These are phyloP conservation scores for Alternaria ethzedia DNA, from an alignment of 2,329 filamentous ascomycete species.

Conservation along the genomic window DNA sequence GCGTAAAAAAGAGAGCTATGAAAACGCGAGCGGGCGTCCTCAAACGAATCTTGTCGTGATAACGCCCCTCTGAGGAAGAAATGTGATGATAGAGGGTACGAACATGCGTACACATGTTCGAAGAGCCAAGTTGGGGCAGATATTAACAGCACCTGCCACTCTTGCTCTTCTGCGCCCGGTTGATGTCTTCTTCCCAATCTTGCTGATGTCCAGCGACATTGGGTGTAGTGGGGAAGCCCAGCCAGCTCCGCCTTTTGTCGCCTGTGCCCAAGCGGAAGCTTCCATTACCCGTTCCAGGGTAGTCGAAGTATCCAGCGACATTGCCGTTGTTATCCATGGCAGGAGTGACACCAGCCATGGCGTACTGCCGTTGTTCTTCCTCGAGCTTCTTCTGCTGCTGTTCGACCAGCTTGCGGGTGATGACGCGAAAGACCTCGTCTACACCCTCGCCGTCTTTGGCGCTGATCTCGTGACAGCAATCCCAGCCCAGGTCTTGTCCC, in stretches of 20 bases:
- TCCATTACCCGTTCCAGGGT: conserved; percentile 56
- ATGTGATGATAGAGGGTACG: not conserved
- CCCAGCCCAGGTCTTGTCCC: conserved; percentile 93
- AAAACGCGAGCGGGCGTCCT: conserved; percentile 20
- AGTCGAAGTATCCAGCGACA: conserved; percentile 57
- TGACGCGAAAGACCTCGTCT: conserved; percentile 92
- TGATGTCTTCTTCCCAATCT: conserved; percentile 45
- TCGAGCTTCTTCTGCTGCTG: conserved; percentile 65
- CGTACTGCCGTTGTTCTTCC: conserved; percentile 55
- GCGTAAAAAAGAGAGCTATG: no score
- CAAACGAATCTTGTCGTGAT: conserved; percentile 14
- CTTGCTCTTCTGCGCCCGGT: conserved; percentile 39
- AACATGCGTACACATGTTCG: not conserved
- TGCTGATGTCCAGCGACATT: conserved; percentile 37
- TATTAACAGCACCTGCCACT: conserved; percentile 45
- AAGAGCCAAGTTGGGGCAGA: not conserved
- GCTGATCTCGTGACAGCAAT: conserved; percentile 95
- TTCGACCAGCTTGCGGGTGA: conserved; percentile 83
- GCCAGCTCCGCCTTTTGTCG: conserved; percentile 71
- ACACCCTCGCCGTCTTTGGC: conserved; percentile 94
- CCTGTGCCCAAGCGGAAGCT: conserved; percentile 66
- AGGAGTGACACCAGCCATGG: conserved; percentile 53
- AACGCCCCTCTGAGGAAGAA: not conserved
- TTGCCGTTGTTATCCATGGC: conserved; percentile 43
- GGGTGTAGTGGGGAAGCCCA: conserved; percentile 63